These are phyloP conservation scores for Gardenia jasminoides DNA, from an alignment of 257 asterid genomes.

Conservation along the genomic window DNA sequence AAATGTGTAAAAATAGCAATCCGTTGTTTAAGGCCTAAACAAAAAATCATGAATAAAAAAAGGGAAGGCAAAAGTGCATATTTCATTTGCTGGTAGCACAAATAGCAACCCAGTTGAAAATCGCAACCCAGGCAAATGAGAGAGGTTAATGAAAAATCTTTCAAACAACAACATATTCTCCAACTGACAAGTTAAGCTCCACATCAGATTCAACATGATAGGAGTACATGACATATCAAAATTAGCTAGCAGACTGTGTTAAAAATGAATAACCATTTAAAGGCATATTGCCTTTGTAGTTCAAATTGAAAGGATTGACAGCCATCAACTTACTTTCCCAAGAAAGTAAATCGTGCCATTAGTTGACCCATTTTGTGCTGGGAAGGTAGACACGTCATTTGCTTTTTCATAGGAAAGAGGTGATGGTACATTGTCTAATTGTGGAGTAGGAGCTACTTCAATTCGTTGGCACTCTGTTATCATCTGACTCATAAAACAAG, in stretches of 20 bases:
- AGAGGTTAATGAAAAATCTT: constrained; percentile 47
- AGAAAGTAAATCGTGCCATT: constrained; percentile 95
- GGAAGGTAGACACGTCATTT: constrained; percentile 70
- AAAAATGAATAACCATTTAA: constrained; percentile 15
- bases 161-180: constrained; percentile 86
- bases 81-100: background rate
- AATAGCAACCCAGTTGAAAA: background rate
- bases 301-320: constrained; percentile 2
- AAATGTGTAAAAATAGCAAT: too few species aligned
- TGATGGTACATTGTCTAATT: constrained; percentile 58
- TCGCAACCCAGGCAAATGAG: background rate
- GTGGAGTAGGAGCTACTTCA: constrained; percentile 84
- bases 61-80: too few species aligned
- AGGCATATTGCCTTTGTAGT: background rate
- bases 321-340: constrained; percentile 70
- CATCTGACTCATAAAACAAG: constrained; percentile 54
- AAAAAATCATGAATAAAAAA: too few species aligned
- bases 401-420: constrained; percentile 95
- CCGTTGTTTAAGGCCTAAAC: too few species aligned
- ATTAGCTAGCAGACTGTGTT: constrained; percentile 8
- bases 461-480: constrained; percentile 84
- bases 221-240: constrained; percentile 58
- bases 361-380: constrained; percentile 76
- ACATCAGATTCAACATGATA: constrained; percentile 88
- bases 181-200: constrained; percentile 83